A percentile compares a stretch with the other conserved stretches of the same genome.
phyloP scores from a whole-genome alignment of 306 rosid species.

The Sicyos baderoa region DNA sequence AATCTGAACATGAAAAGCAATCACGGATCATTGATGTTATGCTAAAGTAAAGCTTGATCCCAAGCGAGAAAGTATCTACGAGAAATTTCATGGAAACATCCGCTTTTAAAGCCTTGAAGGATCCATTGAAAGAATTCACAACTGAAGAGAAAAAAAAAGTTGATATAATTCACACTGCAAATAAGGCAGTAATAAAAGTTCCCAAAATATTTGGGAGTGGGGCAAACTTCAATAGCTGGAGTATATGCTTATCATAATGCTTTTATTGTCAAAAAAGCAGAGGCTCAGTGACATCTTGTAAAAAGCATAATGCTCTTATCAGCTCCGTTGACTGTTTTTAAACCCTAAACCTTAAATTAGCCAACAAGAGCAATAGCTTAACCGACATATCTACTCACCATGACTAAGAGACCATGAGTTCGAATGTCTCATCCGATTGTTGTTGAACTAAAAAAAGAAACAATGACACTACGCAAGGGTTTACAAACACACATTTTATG shows the following conservation, averaged over 20 bases:
- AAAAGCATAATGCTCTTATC: background rate
- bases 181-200: background rate
- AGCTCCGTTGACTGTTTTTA: background rate
- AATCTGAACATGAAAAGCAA: conserved; percentile 41
- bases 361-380: no score
- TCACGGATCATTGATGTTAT: background rate
- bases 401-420: no score
- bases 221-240: conserved; percentile 2
- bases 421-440: no score
- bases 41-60: conserved; percentile 5
- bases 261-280: background rate
- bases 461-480: background rate
- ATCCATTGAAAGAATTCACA: background rate
- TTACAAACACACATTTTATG: background rate
- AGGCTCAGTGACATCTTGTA: no score
- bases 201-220: background rate
- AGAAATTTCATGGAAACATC: conserved; percentile 7
- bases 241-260: background rate
- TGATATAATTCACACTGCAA: background rate
- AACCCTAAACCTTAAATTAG: no score
- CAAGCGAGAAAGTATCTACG: conserved; percentile 1
- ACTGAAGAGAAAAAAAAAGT: background rate
- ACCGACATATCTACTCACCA: no score
- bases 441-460: background rate
- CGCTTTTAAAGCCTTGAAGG: conserved; percentile 1